phyloP scores from a whole-genome alignment of 1,284 basidiomycete species.

The Phellinidium pouzarii region DNA sequence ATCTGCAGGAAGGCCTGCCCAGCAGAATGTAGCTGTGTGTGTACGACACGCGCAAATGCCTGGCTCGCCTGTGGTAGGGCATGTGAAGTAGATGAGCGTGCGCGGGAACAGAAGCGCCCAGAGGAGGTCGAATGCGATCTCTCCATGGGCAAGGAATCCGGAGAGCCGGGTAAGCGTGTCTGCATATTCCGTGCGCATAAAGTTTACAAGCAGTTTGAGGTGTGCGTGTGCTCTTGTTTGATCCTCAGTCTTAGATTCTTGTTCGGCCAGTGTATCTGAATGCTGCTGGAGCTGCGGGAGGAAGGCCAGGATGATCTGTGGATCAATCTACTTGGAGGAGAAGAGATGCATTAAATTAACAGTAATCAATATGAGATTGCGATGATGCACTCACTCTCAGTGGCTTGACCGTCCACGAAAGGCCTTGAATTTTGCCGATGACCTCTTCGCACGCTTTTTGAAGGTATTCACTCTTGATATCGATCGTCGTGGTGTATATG shows the following conservation, averaged over 20 bases:
- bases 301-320: too few relatives aligned
- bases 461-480: constrained; percentile 6
- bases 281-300: too few relatives aligned
- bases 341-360: too few relatives aligned
- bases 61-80: constrained; percentile 49
- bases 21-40: too few relatives aligned
- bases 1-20: too few relatives aligned
- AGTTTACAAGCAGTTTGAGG: constrained; percentile 38
- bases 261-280: too few relatives aligned
- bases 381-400: constrained; percentile 27
- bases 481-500: not conserved
- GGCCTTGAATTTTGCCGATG: not conserved
- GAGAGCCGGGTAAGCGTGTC: constrained; percentile 38
- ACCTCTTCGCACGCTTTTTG: not conserved
- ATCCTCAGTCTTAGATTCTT: too few relatives aligned
- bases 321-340: too few relatives aligned
- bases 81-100: constrained; percentile 39
- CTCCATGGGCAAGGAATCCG: constrained; percentile 40
- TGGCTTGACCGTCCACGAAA: not conserved
- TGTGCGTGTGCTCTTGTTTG: constrained; percentile 36
- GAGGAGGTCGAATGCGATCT: constrained; percentile 50
- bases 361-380: too few relatives aligned
- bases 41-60: too few relatives aligned
- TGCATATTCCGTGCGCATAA: constrained; percentile 45
- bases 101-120: constrained; percentile 47